These are phyloP conservation scores for Hemerocallis citrina DNA, from an alignment of 106 monocot species.

Conservation along the genomic window DNA sequence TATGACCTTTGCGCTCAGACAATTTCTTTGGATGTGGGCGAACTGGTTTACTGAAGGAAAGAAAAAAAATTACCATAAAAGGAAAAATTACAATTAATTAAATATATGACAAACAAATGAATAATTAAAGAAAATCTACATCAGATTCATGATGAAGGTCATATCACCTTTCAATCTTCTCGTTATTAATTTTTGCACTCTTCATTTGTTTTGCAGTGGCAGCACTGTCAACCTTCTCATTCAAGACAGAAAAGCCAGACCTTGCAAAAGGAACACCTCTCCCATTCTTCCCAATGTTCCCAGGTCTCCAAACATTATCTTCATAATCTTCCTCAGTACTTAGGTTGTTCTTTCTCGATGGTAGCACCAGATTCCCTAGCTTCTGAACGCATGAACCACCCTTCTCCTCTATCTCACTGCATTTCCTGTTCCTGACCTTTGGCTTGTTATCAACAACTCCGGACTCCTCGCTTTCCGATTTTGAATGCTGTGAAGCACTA, in stretches of 20 bases:
- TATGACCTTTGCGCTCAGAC: conserved; percentile 44
- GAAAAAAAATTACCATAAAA: too few species aligned
- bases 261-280: conserved; percentile 21
- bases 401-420: conserved; percentile 32
- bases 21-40: conserved; percentile 42
- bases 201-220: conserved; percentile 34
- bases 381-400: conserved; percentile 24
- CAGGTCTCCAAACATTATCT: conserved; percentile 31
- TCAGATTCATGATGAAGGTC: not conserved
- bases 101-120: not conserved
- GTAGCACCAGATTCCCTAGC: conserved; percentile 15
- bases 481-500: conserved; percentile 29
- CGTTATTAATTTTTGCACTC: conserved; percentile 26
- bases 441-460: conserved; percentile 34
- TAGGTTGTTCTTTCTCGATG: conserved; percentile 41
- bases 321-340: conserved; percentile 35
- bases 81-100: not conserved
- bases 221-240: conserved; percentile 40
- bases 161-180: conserved; percentile 44
- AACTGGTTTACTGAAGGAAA: conserved; percentile 36
- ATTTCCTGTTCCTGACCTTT: conserved; percentile 38
- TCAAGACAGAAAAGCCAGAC: conserved; percentile 14
- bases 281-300: conserved; percentile 27
- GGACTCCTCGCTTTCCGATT: conserved; percentile 42
- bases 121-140: not conserved